These are phyloP conservation scores for Mycocentrospora acerina DNA, from an alignment of 2,329 filamentous ascomycete genomes.

Conservation along the genomic window DNA sequence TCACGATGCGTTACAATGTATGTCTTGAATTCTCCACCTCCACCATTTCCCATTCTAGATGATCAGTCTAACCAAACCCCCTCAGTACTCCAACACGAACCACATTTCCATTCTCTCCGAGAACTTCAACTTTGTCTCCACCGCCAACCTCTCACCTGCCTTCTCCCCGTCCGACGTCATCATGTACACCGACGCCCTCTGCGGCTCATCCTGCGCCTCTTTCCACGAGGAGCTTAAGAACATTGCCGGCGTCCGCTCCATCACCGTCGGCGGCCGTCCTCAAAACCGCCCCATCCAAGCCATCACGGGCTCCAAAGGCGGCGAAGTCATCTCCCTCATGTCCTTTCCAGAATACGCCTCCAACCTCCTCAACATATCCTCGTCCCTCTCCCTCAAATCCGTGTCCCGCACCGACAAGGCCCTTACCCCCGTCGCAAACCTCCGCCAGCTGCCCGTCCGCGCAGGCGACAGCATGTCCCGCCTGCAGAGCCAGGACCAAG, in stretches of 20 bases:
- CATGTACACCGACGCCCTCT: slow-evolving; percentile 57
- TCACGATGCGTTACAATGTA: slow-evolving; percentile 36
- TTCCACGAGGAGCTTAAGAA: slow-evolving; percentile 56
- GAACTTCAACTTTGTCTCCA: slow-evolving; percentile 20
- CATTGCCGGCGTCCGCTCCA: slow-evolving; percentile 54
- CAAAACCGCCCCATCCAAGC: slow-evolving; percentile 58
- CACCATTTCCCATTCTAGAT: not conserved
- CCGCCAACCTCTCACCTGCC: slow-evolving; percentile 18
- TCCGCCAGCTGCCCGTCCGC: slow-evolving; percentile 16
- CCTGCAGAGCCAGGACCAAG: slow-evolving; percentile 23
- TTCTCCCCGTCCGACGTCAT: slow-evolving; percentile 44
- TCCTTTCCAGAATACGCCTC: slow-evolving; percentile 18
- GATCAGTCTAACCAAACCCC: slow-evolving; percentile 4
- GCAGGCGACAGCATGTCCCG: slow-evolving; percentile 17
- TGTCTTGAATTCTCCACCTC: slow-evolving; percentile 1
- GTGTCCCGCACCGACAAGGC: slow-evolving; percentile 9
- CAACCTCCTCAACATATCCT: slow-evolving; percentile 17
- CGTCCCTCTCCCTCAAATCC: slow-evolving; percentile 4
- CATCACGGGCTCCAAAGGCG: slow-evolving; percentile 62
- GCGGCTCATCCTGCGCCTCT: slow-evolving; percentile 60
- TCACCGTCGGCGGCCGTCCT: slow-evolving; percentile 62
- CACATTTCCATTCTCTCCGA: slow-evolving; percentile 13
- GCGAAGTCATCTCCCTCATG: slow-evolving; percentile 30
- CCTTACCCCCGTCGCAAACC: slow-evolving; percentile 13
- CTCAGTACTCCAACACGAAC: slow-evolving; percentile 23